Evolutionary conservation across 805 yeast genomes (phyloP).

Genomic region (Pichia cephalocereana): DNA sequence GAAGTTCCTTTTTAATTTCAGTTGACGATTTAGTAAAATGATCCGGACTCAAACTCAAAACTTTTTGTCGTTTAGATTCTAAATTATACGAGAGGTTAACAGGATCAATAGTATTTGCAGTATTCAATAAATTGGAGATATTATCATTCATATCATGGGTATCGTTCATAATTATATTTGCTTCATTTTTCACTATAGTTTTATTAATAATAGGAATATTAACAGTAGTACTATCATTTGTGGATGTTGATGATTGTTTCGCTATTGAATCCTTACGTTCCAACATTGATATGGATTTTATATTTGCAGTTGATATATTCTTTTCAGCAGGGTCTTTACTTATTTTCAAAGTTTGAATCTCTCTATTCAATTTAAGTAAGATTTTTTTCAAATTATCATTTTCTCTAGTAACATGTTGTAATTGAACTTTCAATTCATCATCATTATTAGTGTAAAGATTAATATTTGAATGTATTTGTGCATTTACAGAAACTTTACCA

Average conservation of each 20-base stretch:
- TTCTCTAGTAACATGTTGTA: slow-evolving; percentile 35
- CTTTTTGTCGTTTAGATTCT: slow-evolving; percentile 23
- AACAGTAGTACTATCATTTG: neutral
- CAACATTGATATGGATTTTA: neutral
- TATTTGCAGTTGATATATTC: neutral
- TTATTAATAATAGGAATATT: neutral
- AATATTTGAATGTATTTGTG: slow-evolving; percentile 30
- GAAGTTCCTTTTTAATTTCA: neutral
- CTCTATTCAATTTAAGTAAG: slow-evolving; percentile 30
- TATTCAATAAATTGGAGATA: neutral
- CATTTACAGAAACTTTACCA: slow-evolving; percentile 19
- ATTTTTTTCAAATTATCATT: slow-evolving; percentile 35
- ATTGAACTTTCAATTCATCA: slow-evolving; percentile 27
- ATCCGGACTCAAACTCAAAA: slow-evolving; percentile 1
- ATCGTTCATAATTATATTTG: neutral
- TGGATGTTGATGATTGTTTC: neutral
- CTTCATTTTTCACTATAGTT: neutral
- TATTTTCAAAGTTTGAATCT: slow-evolving; percentile 27
- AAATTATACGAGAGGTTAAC: slow-evolving; percentile 24
- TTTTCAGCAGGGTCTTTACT: slow-evolving; percentile 12
- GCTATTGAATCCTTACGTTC: neutral
- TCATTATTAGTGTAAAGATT: slow-evolving; percentile 24
- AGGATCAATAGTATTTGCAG: slow-evolving; percentile 24
- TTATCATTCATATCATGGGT: neutral
- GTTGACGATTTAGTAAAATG: neutral